Evolutionary conservation across 192 early-diverging fungal species (phyloP), one percentile per base, ranked within the genome.

Genomic region (Coemansia sp.): DNA sequence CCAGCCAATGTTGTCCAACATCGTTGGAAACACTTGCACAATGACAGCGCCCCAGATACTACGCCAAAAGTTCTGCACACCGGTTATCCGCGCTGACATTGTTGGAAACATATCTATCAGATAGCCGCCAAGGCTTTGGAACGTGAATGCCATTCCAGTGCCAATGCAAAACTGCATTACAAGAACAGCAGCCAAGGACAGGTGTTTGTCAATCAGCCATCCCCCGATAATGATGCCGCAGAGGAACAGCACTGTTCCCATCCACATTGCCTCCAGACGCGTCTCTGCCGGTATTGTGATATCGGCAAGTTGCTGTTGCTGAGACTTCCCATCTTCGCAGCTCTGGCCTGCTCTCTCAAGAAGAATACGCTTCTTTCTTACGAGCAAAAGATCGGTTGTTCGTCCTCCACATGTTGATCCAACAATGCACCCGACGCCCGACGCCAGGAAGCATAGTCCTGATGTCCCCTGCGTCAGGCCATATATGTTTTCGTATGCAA

Each of bases 41-140:
- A 75, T 64, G 10, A 78, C 64, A 10, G 79, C 84, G 1, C 64
- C 69, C 76, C 80, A 85, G 16, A 64, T 50, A 45, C 76, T 75
- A 45, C 84, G 84, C 70, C 74, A 83, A 64, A 83, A 77, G 71
- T 78, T 85, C 49, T 75, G 72, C 14, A 83, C 73, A 5, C 76
- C 76, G 6, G 74, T 79, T 44, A 85, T 83, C n/a, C 76, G 70
- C 14, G 84, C 76, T 7, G 80, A 67, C 16, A 40, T 64, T 17
- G 69, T 65, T 5, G 84, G 81, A 39, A 79, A 85, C n/a, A 85
- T 48, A 20, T 85, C 84, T 11, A 85, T 75, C 48, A 85, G 43
- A 61, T 85, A 85, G 20, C 75, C 61, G 44, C 70, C 74, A 3
- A 79, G 67, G 39, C 62, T 65, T 53, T 77, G 73, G 61, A 85